A percentile compares a stretch with the other conserved stretches of the same genome.
Conservation (phyloP, 768 basidiomycete genomes). For the Russula sp. region DNA sequence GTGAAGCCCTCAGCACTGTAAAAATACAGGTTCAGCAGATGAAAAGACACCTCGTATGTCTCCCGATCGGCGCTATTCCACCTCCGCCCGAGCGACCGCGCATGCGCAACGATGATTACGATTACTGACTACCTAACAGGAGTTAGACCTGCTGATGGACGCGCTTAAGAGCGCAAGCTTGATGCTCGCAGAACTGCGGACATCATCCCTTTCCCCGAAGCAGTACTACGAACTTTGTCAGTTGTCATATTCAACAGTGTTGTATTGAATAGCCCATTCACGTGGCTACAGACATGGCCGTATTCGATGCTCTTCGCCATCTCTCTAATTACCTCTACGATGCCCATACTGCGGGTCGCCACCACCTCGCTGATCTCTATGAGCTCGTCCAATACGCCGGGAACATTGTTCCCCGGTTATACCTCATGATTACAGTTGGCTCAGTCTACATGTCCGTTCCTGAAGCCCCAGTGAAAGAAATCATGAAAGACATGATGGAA, state of each 20-base stretch:
- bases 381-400: slow-evolving; percentile 99
- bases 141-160: slow-evolving; percentile 96
- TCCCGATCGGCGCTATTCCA: not conserved
- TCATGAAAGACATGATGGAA: slow-evolving; percentile 99
- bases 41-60: slow-evolving; percentile 78
- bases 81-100: not conserved
- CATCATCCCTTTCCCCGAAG: slow-evolving; percentile 88
- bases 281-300: slow-evolving; percentile 78
- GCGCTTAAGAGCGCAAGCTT: slow-evolving; percentile 94
- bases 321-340: slow-evolving; percentile 96
- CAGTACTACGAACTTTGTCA: slow-evolving; percentile 98
- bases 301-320: slow-evolving; percentile 93
- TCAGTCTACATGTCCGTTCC: slow-evolving; percentile 98
- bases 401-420: slow-evolving; percentile 88
- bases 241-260: slow-evolving; percentile 11
- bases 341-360: slow-evolving; percentile 83
- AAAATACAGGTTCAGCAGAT: slow-evolving; percentile 92
- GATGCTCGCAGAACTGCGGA: slow-evolving; percentile 94
- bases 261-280: not conserved
- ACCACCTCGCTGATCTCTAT: slow-evolving; percentile 97
- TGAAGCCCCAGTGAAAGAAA: slow-evolving; percentile 96
- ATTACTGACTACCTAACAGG: slow-evolving; percentile 37
- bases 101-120: not conserved
- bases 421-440: slow-evolving; percentile 99
- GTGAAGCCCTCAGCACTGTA: slow-evolving; percentile 78